phyloP scores from a whole-genome alignment of 768 basidiomycete species.

The Pleurotus tuoliensis region DNA sequence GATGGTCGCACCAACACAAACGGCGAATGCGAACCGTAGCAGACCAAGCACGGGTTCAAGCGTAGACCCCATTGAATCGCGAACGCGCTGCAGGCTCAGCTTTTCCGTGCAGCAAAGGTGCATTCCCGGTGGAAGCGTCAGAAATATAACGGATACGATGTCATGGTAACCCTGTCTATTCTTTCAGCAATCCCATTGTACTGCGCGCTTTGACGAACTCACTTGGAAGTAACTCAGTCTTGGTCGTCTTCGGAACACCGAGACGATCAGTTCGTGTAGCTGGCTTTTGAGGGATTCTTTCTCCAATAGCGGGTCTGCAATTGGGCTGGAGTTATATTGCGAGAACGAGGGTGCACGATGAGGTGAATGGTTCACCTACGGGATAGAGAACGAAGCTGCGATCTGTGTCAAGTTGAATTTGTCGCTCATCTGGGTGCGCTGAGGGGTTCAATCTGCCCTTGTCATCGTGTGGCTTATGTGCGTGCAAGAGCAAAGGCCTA shows the following conservation, averaged over 20 bases:
- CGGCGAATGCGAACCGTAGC: conserved; percentile 44
- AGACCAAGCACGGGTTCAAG: conserved; percentile 84
- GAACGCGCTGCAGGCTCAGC: conserved; percentile 69
- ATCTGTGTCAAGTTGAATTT: conserved; percentile 86
- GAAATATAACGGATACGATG: conserved; percentile 74
- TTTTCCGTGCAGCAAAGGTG: conserved; percentile 63
- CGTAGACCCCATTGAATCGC: conserved; percentile 86
- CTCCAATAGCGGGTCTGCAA: conserved; percentile 22
- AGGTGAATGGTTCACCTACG: conserved; percentile 53
- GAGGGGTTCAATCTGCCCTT: not conserved
- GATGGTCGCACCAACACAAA: too few species aligned
- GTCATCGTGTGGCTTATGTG: conserved; percentile 10
- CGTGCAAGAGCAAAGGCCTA: conserved; percentile 36
- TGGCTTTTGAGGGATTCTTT: conserved; percentile 58
- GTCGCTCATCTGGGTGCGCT: conserved; percentile 75
- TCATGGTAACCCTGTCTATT: conserved; percentile 66
- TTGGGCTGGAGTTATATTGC: not conserved
- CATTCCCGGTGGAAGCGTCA: conserved; percentile 63
- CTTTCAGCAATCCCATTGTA: conserved; percentile 27
- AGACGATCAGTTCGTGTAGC: conserved; percentile 69
- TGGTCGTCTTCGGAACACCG: conserved; percentile 69
- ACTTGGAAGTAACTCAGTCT: conserved; percentile 84
- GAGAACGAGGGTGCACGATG: not conserved
- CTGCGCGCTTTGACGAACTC: not conserved
- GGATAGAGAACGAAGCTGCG: conserved; percentile 93